Evolutionary conservation across 2,329 filamentous ascomycete species (phyloP).

Genomic region (Juglanconis juglandina): DNA sequence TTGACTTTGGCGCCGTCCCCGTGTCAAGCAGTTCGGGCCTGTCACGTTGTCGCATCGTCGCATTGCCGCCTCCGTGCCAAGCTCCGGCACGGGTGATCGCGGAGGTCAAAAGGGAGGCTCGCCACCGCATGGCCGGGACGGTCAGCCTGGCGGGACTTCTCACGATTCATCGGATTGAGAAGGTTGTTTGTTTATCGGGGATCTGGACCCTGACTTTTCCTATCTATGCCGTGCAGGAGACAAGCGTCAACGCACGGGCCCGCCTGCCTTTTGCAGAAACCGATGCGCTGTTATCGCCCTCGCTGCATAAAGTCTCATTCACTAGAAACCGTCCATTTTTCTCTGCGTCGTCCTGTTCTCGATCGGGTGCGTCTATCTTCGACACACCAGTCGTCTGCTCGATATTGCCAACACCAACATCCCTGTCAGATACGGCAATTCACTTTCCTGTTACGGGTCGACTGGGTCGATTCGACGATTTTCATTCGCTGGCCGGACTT

Average conservation of each 20-base stretch:
- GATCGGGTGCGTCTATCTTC: background rate
- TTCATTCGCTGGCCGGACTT: background rate
- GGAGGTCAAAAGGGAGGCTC: no score
- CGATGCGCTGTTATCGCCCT: background rate
- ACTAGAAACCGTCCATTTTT: background rate
- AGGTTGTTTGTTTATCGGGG: background rate
- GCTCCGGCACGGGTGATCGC: background rate
- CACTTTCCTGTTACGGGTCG: constrained; percentile 1
- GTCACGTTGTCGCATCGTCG: background rate
- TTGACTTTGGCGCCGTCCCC: background rate
- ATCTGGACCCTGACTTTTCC: background rate
- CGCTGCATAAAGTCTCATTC: no score
- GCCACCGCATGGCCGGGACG: no score
- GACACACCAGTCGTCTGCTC: no score
- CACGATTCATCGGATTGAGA: no score
- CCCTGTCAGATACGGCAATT: background rate
- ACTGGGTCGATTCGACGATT: background rate
- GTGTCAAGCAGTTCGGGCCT: background rate
- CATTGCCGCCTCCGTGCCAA: background rate
- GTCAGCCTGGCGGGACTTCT: no score
- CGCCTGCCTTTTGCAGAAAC: background rate
- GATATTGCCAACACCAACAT: no score
- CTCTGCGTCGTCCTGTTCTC: background rate
- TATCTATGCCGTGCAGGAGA: background rate
- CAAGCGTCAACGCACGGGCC: background rate